These are phyloP conservation scores for Erodium moschatum DNA, from an alignment of 441 rosid species.

Conservation along the genomic window DNA sequence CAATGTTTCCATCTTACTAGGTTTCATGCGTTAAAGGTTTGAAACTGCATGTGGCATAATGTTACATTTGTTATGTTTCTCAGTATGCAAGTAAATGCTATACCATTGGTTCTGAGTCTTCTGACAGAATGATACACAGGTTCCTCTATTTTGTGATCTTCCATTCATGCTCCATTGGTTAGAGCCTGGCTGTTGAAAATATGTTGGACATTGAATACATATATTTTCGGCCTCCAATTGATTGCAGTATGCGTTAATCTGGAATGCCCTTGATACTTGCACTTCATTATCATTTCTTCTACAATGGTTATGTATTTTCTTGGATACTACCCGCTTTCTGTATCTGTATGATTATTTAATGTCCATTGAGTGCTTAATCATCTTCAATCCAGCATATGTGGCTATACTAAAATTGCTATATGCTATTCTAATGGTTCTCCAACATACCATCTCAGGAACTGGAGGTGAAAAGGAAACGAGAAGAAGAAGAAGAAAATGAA, in stretches of 20 bases:
- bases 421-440: not conserved
- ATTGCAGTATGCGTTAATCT: too few relatives aligned
- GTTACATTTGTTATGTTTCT: not conserved
- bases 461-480: conserved; percentile 48
- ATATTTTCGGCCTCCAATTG: not conserved
- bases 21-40: not conserved
- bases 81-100: not conserved
- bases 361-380: too few relatives aligned
- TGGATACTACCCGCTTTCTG: too few relatives aligned
- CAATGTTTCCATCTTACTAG: not conserved
- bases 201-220: too few relatives aligned
- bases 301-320: too few relatives aligned
- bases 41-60: not conserved
- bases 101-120: not conserved
- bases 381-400: too few relatives aligned
- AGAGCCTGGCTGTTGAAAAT: not conserved
- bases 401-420: too few relatives aligned
- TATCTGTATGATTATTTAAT: too few relatives aligned
- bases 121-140: not conserved
- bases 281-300: not conserved
- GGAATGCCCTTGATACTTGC: not conserved
- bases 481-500: conserved; percentile 50
- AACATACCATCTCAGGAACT: conserved; percentile 39
- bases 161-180: not conserved
- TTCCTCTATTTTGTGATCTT: not conserved